Base-by-base conservation (phyloP, 768 basidiomycete species). In the Russula foetens region DNA sequence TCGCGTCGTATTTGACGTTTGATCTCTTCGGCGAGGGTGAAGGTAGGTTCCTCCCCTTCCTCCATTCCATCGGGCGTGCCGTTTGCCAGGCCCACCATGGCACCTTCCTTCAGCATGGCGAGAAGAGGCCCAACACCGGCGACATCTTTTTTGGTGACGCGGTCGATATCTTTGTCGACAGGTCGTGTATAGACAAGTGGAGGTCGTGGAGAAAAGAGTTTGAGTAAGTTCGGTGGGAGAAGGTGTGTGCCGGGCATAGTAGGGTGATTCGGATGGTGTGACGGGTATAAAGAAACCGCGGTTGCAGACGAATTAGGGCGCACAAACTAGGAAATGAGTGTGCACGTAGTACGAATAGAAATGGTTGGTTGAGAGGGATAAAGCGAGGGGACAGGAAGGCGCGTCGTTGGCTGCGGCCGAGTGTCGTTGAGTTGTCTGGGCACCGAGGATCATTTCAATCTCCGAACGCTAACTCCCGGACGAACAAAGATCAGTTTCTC, bases 161-260 rank as follows among this genome's bases (percentile, higher is more conserved):
- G 83, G 73, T 90, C 83, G 39, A 90, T 84, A 70, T 97, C 92
- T 67, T 76, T 85, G 71, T 90, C 92, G 35, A 92, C 79, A 0
- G 96, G 94, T 9, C 92, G 86, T 31, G 85, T 69, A 71, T 93
- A 98, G 0, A 89, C 88, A 4, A 98, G 81, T 3, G 88, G 90
- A 1, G 96, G 92, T 7, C 97, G 85, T 4, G 97, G 94, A 0
- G 92, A 88, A 72, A 98, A 99, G 66, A 98, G 87, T 72, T 96
- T 94, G 72, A 98, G 85, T 54, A 99, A 83, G 74, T 98, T 97
- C 3, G 93, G 93, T 4, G 96, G 96, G 24, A 99, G 82, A 24
- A 95, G 79, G 75, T 95, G 91, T 4, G 92, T 93, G 50, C 88
- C 89, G 11, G 78, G 79, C 78, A 79, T 79, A 62, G 41, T 65